A percentile compares a stretch with the other conserved stretches of the same genome.
Evolutionary conservation across 192 early-diverging fungal genomes (phyloP).

Genomic region (Gryganskiella cystojenkinii): DNA sequence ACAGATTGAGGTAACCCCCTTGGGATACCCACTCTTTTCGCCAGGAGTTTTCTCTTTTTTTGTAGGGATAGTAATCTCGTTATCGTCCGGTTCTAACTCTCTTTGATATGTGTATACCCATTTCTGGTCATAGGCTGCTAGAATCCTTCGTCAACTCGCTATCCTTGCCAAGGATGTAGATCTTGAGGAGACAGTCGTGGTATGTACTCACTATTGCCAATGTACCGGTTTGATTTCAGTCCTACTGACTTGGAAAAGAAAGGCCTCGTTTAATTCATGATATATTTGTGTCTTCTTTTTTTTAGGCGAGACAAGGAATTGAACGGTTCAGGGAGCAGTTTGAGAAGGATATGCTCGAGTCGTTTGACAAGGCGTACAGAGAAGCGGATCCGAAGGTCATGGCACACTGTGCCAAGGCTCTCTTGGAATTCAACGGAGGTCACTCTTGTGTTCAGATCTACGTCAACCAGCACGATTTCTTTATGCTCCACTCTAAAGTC

Average conservation of each 20-base stretch:
- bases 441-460: conserved; percentile 94
- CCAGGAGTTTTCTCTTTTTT: too few species aligned
- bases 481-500: conserved; percentile 82
- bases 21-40: too few species aligned
- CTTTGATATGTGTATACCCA: too few species aligned
- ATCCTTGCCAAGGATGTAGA: conserved; percentile 88
- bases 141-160: conserved; percentile 85
- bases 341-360: conserved; percentile 88
- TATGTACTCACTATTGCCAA: conserved; percentile 32
- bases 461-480: conserved; percentile 98
- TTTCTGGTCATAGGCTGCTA: conserved; percentile 71
- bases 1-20: conserved; percentile 76
- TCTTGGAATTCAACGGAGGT: conserved; percentile 97
- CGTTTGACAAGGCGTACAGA: conserved; percentile 89
- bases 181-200: conserved; percentile 70
- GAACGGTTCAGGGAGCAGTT: conserved; percentile 94
- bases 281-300: conserved; percentile 7
- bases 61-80: too few species aligned
- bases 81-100: too few species aligned
- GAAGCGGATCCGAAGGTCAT: conserved; percentile 78
- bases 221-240: not conserved
- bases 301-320: conserved; percentile 82
- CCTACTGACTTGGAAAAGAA: not conserved
- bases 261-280: not conserved
- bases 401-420: conserved; percentile 84